Base-by-base conservation (phyloP, 2,329 filamentous ascomycete species). In the Cercospora zeina region DNA sequence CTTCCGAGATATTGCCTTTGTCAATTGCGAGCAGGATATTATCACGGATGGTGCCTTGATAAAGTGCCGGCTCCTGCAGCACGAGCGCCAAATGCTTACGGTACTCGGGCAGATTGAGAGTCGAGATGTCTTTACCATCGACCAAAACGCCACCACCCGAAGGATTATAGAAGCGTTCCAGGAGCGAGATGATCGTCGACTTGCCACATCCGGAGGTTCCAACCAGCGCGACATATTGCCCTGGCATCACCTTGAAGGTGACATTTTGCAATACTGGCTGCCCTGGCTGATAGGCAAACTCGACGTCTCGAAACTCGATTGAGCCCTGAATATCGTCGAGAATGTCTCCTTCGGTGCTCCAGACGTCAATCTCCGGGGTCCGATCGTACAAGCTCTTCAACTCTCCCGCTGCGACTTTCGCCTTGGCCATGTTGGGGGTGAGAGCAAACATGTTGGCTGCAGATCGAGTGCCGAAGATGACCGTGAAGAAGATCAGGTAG, bases 391-490 rank as follows among this genome's bases (percentile, higher is more conserved):
- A 21, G 24, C 14, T 34, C 33, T 56, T 50, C 16, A 61, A 21
- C 16, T 62, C 54, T 9, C 31, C 36, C 31, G 77, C 74, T 21
- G 68, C 70, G 5, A 62, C 59, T 24, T 63, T 65, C 2, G 68
- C 71, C 58, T 73, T 74, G 0, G 71, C 73, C 54, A 75, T 70
- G 5, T 67, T 66, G 0, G 61, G 71, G 63, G 69, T 83, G 63
- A 89, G 87, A 49, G 84, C 84, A 65, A 91, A 84, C 56, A 86
- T 84, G 62, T 87, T 83, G 0, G 87, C 88, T 0, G 87, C 86
- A 0, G 81, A 78, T 73, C 91, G 86, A 11, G 85, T 86, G 1
- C 87, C 86, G 67, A 89, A 83, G 30, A 89, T 83, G 9, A 89
- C 81, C 1, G 51, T 55, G 74, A 88, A 85, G 71, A 87, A 89